Percentiles rank a stretch among this genome's conserved stretches.
Evolutionary conservation across 2,329 filamentous ascomycete genomes (phyloP).

Genomic region (Cladorrhinum sp.): DNA sequence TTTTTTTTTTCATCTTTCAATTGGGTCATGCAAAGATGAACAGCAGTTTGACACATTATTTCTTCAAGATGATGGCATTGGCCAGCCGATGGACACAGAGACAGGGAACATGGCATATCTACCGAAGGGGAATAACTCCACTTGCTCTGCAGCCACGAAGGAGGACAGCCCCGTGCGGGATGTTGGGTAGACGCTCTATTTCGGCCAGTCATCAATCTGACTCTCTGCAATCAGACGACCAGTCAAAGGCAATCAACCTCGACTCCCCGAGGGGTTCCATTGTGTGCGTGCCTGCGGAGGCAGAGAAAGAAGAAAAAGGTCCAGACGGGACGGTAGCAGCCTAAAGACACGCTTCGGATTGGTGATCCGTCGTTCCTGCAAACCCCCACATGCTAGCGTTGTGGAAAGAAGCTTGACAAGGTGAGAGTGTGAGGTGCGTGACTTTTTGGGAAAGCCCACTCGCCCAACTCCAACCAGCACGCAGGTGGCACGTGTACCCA

Average conservation of each 20-base stretch:
- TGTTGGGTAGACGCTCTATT: not conserved
- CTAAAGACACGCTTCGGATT: constrained; percentile 3
- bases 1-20: not conserved
- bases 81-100: not conserved
- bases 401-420: not conserved
- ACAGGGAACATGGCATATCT: not conserved
- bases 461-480: not conserved
- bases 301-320: not conserved
- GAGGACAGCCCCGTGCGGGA: not conserved
- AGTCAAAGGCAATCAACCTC: not conserved
- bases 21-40: not conserved
- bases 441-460: not conserved
- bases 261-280: not conserved
- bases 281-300: not conserved
- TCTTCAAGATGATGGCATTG: not conserved
- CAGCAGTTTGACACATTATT: not conserved
- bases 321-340: not conserved
- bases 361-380: constrained; percentile 5
- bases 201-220: not conserved
- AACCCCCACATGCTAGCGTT: constrained; percentile 2
- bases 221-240: not conserved
- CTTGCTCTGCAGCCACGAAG: not conserved
- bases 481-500: not conserved
- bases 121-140: not conserved
- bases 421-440: not conserved